Base-by-base conservation (phyloP, 371 early-diverging fungal species). In the Mortierella sp. region DNA sequence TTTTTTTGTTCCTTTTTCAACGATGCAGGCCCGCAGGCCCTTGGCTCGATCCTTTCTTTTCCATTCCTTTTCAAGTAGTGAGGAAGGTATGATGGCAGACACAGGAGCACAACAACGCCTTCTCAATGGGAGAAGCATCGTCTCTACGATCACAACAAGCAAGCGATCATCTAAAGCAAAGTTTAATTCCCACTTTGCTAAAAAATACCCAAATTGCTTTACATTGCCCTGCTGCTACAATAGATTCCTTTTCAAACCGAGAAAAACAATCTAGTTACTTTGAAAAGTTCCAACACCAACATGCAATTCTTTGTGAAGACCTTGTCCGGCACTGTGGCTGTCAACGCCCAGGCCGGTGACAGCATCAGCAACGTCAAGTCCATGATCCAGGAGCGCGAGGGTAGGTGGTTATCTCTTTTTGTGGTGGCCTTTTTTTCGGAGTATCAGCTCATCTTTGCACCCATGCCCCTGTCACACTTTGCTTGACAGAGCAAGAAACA, bases 241-340 rank as follows among this genome's bases (percentile, higher is more conserved):
- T 81, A 84, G 85, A 84, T 84, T 84, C 85, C 85, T 84, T 84
- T 84, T 84, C 85, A 65, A 54, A 74, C 78, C 79, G 73, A 80
- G 85, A 84, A 84, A 84, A 84, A 84, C 85, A 84, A 81, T 84
- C 85, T 84, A 84, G 82, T 81, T 84, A 84, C 63, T 84, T 84
- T 75, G 82, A 84, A 81, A 81, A 79, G 81, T 74, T 70, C 70
- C 78, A 77, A 44, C 79, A 70, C 58, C 70, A 58, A 58, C 73
- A 96, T 97, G 97, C 97, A 97, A 89, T 93, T 95, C 88, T 97
- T 96, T 90, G 96, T 97, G 83, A 96, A 96, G 91, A 95, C 95
- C 87, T 92, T 95, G 76, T 90, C 94, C 79, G 96, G 96, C 79
- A 96, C 96, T 84, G 93, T 96, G 88, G 94, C 96, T 80, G 90